Evolutionary conservation across 257 asterid species (phyloP).

Genomic region (Solanum neorickii): DNA sequence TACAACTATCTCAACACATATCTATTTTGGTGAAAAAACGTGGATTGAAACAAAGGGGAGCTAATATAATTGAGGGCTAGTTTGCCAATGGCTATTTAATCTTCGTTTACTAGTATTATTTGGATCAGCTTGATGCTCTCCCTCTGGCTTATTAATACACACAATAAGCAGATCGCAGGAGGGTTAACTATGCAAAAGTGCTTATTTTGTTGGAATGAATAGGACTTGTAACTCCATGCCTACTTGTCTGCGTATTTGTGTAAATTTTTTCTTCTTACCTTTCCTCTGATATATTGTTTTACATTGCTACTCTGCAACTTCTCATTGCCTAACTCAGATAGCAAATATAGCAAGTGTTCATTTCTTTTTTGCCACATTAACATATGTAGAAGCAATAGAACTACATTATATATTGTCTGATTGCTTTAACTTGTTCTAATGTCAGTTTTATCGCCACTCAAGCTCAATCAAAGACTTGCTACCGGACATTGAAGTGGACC

Average conservation of each 20-base stretch:
- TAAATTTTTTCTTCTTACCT: neutral
- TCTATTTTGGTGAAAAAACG: neutral
- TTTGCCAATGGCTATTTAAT: neutral
- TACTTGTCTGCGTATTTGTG: neutral
- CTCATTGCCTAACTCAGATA: neutral
- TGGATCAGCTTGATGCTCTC: neutral
- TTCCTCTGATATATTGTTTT: neutral
- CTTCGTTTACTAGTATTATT: neutral
- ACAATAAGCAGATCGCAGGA: neutral
- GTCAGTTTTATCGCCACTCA: slow-evolving; percentile 50
- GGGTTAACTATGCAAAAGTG: neutral
- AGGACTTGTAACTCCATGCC: neutral
- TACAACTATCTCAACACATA: neutral
- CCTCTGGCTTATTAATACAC: neutral
- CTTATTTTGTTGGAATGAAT: neutral
- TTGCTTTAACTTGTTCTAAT: neutral
- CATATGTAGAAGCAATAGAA: neutral
- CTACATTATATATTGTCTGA: neutral
- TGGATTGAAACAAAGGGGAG: neutral
- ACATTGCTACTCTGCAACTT: neutral
- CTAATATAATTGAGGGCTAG: neutral
- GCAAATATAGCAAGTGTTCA: neutral
- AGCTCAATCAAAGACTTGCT: slow-evolving; percentile 29
- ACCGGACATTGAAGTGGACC: slow-evolving; percentile 11
- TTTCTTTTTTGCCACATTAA: neutral